Evolutionary conservation across 768 basidiomycete genomes (phyloP), one percentile per base, ranked within the genome.

Genomic region (Krasilnikovozyma curviuscula): DNA sequence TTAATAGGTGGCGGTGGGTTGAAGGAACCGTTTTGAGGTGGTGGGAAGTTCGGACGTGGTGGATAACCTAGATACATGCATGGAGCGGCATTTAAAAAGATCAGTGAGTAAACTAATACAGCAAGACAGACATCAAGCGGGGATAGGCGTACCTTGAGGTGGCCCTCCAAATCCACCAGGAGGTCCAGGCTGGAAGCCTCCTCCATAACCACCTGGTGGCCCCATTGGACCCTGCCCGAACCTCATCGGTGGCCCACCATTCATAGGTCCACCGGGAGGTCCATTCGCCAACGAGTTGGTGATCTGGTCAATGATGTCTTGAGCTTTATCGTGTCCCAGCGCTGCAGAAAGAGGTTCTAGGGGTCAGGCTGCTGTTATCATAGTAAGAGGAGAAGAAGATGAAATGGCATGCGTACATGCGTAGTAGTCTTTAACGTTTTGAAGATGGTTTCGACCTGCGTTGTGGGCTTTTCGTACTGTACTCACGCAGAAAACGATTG

Each of bases 281-380:
- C 45, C 50, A 23, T 52, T 47, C 12, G 50, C 91, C 60, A 91
- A 93, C 23, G 82, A 78, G 19, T 81, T 78, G 31, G 86, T 89
- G 65, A 98, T 97, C 66, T 91, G 84, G 73, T 98, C 91, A 63
- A 98, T 97, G 63, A 97, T 86, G 58, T 69, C 85, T 66, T 98
- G 93, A 16, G 91, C 89, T 65, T 91, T 91, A 73, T 97, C 89
- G 66, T 95, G 86, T 48, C 69, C 68, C 44, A 70, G 57, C 12
- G 61, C 67, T 68, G 55, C 44, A 41, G 46, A 18, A 38, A 28
- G n/a, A 24, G n/a, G 32, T 30, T 28, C 12, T 25, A 18, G 28
- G 19, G 37, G 12, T 2, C 29, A 28, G 42, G 33, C 25, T 39
- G 42, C 38, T 14, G 8, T n/a, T 5, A 41, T 6, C 5, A 16